Percentiles rank a stretch among this genome's conserved stretches.
phyloP scores from a whole-genome alignment of 108 stramenopile species.

The Skeletonema marinoi region DNA sequence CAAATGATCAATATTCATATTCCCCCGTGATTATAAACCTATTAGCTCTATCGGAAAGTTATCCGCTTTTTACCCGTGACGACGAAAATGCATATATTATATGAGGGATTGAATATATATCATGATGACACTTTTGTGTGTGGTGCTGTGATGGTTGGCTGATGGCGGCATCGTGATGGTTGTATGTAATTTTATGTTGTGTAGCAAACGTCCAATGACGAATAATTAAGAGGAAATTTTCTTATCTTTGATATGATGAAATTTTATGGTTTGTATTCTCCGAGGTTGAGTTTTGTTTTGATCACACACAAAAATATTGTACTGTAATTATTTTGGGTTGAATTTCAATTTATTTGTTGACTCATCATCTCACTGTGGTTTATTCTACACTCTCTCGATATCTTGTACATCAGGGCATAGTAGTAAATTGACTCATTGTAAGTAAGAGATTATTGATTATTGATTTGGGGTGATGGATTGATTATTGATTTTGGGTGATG shows the following conservation, averaged over 20 bases:
- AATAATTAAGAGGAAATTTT: not conserved
- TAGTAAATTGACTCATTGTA: not conserved
- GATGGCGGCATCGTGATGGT: not conserved
- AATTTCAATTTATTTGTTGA: not conserved
- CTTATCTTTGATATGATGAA: constrained; percentile 1
- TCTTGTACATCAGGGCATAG: not conserved
- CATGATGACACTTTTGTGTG: not conserved
- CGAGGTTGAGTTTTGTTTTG: constrained; percentile 10
- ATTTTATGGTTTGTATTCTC: constrained; percentile 47
- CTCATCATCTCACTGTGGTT: not conserved
- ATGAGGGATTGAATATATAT: constrained; percentile 18
- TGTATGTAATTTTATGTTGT: not conserved
- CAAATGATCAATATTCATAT: not conserved
- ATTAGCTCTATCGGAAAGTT: constrained; percentile 50
- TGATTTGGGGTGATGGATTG: not conserved
- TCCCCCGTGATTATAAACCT: constrained; percentile 35
- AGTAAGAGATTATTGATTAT: not conserved
- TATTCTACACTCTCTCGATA: not conserved
- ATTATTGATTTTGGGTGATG: not conserved
- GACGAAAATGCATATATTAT: constrained; percentile 47
- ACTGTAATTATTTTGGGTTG: not conserved
- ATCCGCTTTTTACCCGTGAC: constrained; percentile 33
- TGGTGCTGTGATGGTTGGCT: not conserved
- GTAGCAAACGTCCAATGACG: not conserved
- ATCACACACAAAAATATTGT: not conserved